Percentiles rank a stretch among this genome's conserved stretches.
phyloP scores from a whole-genome alignment of 257 asterid species.

The Avicennia marina region DNA sequence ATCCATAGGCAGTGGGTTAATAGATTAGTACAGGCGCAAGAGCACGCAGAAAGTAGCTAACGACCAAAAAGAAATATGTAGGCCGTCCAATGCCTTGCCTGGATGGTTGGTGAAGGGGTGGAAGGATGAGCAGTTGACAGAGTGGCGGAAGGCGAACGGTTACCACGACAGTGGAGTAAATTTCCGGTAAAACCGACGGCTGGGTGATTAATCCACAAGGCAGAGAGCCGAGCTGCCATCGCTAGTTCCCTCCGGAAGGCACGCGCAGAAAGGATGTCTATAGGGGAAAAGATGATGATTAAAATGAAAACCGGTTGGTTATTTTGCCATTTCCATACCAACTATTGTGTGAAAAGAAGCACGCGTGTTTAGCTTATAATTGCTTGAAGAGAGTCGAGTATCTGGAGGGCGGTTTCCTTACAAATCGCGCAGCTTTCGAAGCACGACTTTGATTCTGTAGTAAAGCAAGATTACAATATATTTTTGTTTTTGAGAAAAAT shows the following conservation, averaged over 20 bases:
- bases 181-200: constrained; percentile 29
- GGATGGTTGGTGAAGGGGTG: constrained; percentile 51
- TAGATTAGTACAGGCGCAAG: neutral
- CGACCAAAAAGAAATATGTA: neutral
- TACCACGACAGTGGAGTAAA: constrained; percentile 24
- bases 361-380: too few relatives aligned
- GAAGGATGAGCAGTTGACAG: constrained; percentile 38
- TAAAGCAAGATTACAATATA: too few relatives aligned
- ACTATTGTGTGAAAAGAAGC: too few relatives aligned
- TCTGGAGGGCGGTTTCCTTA: too few relatives aligned
- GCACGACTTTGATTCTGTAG: too few relatives aligned
- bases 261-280: too few relatives aligned
- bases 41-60: neutral
- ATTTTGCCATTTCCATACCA: too few relatives aligned
- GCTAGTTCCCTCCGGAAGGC: neutral
- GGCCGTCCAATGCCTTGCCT: constrained; percentile 35
- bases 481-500: too few relatives aligned
- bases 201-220: constrained; percentile 42
- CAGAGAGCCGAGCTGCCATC: constrained; percentile 52
- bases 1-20: neutral
- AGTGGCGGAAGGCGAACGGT: constrained; percentile 29
- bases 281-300: too few relatives aligned
- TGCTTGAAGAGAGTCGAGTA: too few relatives aligned
- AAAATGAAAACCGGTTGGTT: too few relatives aligned
- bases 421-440: too few relatives aligned